Conservation (phyloP, 768 basidiomycete species). For the Sporobolomyces roseus region DNA sequence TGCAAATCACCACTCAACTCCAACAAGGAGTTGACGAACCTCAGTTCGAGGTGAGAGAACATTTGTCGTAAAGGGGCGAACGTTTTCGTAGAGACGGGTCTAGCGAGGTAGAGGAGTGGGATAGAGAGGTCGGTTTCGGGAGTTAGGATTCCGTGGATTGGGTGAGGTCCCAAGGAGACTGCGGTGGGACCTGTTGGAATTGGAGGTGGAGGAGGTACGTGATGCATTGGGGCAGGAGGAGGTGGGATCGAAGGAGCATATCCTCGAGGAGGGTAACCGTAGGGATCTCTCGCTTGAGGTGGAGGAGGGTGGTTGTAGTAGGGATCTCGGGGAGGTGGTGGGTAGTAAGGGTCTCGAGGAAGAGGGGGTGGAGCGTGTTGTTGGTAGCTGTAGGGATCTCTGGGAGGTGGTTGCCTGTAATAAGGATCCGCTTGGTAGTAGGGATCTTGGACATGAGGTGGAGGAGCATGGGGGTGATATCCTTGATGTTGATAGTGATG, state of each 20-base stretch:
- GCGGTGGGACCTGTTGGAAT: not conserved
- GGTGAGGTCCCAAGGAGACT: slow-evolving; percentile 9
- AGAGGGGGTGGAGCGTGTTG: not conserved
- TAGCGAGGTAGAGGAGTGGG: slow-evolving; percentile 32
- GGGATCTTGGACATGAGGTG: not conserved
- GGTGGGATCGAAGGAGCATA: not conserved
- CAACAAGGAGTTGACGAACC: slow-evolving; percentile 25
- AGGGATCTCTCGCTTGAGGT: too few species aligned
- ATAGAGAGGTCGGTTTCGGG: slow-evolving; percentile 24
- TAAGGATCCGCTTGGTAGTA: not conserved
- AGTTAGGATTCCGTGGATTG: slow-evolving; percentile 4
- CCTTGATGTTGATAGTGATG: not conserved
- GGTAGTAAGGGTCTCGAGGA: not conserved
- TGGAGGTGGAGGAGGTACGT: not conserved
- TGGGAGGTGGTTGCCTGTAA: not conserved
- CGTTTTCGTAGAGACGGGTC: slow-evolving; percentile 21
- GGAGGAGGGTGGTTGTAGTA: slow-evolving; percentile 2
- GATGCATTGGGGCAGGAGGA: not conserved
- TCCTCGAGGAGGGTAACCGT: slow-evolving; percentile 6
- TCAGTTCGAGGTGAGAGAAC: slow-evolving; percentile 21
- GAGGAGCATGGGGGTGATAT: not conserved
- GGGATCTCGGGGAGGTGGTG: slow-evolving; percentile 1
- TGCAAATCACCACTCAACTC: slow-evolving; percentile 12
- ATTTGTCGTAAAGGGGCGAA: slow-evolving; percentile 1
- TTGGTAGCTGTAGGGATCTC: not conserved